Base-by-base conservation (phyloP, 257 asterid genomes). In the Solanum verrucosum region DNA sequence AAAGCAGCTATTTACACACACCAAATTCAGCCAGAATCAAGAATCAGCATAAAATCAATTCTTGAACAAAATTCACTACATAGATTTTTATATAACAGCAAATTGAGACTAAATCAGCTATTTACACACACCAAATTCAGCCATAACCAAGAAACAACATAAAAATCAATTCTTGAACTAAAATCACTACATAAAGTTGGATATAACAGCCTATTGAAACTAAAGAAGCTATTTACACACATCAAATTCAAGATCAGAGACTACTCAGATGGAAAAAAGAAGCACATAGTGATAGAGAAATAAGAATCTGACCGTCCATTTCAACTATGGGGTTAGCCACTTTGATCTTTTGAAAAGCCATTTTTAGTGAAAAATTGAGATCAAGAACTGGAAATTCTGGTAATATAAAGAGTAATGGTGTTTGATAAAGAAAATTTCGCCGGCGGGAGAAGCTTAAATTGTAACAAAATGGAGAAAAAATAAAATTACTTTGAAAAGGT, bases 311-410 rank as follows among this genome's bases (percentile, higher is more conserved):
- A 95, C 99, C 99, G 87, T 97, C 99, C 98, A 97, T 97, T 93
- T 97, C 99, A 25, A 97, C 99, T 93, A 97, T 94, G 95, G 98
- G 98, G 89, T 93, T 97, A 92, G 93, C 94, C 89, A 97, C 98
- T 93, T 95, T 95, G 95, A 95, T 97, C 98, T 95, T 97, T 21
- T 95, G 93, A 89, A 91, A 90, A 16, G 93, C 97, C 99, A 97
- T 96, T 29, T 25, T 68, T 18, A 16, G 31, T 42, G 35, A 71
- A 70, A 33, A 27, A 1, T 49, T 40, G 34, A 86, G 40, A 27
- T 71, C 16, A 25, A 29, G 81, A 35, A 70, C 29, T 60, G 38
- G 16, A 40, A 33, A 27, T 60, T 87, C n/a, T 42, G 59, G 52
- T 70, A 20, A 38, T 84, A 3, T 75, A 38, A 78, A 87, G 72